phyloP scores from a whole-genome alignment of 1,139 yeast species.

The Protomyces arabidopsidicola region DNA sequence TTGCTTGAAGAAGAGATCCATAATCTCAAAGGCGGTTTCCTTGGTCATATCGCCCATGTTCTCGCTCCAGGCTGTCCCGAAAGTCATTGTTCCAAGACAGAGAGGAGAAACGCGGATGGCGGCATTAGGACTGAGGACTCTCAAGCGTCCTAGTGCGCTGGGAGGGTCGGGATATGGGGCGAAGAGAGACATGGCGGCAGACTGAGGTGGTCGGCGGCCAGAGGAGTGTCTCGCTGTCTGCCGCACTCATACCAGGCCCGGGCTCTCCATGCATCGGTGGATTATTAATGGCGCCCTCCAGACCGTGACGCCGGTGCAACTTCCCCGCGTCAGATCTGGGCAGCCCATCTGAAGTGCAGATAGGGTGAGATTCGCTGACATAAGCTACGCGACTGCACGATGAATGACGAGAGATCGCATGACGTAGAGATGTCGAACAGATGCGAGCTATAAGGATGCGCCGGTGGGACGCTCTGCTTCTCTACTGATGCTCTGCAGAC shows the following conservation, averaged over 20 bases:
- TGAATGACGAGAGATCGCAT: neutral
- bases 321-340: no score
- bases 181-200: conserved; percentile 9
- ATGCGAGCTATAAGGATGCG: neutral
- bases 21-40: conserved; percentile 33
- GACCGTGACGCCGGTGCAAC: no score
- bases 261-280: no score
- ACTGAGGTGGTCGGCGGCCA: no score
- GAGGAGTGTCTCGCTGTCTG: no score
- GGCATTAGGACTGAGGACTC: conserved; percentile 35
- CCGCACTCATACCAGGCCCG: no score
- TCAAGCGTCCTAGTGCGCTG: conserved; percentile 32
- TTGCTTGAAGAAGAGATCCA: conserved; percentile 34
- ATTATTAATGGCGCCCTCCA: no score
- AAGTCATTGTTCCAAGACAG: conserved; percentile 36
- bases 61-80: conserved; percentile 35
- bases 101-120: conserved; percentile 36
- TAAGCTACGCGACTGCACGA: no score
- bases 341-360: no score
- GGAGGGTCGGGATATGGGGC: conserved; percentile 32
- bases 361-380: no score
- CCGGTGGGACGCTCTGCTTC: neutral
- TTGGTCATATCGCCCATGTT: conserved; percentile 34
- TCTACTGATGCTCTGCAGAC: neutral
- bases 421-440: neutral